Evolutionary conservation across 306 rosid species (phyloP).

Genomic region (Pyrus pyrifolia): DNA sequence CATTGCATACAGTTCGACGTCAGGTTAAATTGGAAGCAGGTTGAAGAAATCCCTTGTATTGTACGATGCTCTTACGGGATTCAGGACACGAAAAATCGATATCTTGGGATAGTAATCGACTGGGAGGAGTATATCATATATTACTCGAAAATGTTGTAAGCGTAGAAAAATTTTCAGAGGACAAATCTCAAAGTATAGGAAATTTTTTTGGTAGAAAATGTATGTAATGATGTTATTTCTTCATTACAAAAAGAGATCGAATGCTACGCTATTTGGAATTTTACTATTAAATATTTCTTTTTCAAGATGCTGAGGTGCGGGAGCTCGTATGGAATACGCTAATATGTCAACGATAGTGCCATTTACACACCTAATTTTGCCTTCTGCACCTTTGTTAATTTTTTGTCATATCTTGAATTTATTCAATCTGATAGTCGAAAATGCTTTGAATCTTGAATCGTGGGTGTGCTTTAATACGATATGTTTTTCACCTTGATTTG

Average conservation of each 20-base stretch:
- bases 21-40: background rate
- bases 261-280: no score
- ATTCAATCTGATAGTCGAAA: no score
- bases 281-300: no score
- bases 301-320: background rate
- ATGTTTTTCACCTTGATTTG: no score
- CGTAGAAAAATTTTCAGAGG: conserved; percentile 23
- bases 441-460: no score
- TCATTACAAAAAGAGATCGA: background rate
- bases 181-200: background rate
- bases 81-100: background rate
- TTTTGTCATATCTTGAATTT: no score
- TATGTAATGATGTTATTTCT: background rate
- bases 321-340: no score
- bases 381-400: no score
- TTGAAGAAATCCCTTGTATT: background rate
- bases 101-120: background rate
- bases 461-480: no score
- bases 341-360: no score
- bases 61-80: background rate
- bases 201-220: background rate
- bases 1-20: background rate
- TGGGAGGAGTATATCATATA: background rate
- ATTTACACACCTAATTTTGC: no score
- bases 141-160: conserved; percentile 11